Percentiles rank a stretch among this genome's conserved stretches.
These are phyloP conservation scores for Trichosporon coremiiforme DNA, from an alignment of 1,284 basidiomycete genomes.

Conservation along the genomic window DNA sequence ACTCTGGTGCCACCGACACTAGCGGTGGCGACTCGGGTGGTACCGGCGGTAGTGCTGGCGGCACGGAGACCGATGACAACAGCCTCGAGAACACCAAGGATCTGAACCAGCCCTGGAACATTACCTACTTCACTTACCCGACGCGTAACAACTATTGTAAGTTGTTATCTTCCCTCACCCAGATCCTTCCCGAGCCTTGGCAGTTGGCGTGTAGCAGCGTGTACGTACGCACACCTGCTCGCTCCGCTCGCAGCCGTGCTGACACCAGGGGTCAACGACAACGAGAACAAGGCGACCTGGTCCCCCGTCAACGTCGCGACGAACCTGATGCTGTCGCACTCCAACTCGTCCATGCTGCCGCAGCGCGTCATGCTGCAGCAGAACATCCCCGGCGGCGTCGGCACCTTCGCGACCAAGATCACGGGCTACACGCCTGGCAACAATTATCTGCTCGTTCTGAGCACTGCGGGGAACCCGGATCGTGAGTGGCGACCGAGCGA, in stretches of 20 bases:
- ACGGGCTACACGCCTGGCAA: slow-evolving; percentile 21
- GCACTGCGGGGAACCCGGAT: slow-evolving; percentile 21
- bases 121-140: slow-evolving; percentile 22
- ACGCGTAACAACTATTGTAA: slow-evolving; percentile 28
- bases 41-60: neutral
- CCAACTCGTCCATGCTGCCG: slow-evolving; percentile 7
- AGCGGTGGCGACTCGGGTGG: neutral
- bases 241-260: neutral
- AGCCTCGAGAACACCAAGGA: neutral
- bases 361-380: slow-evolving; percentile 22
- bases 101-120: slow-evolving; percentile 19
- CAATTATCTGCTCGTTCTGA: slow-evolving; percentile 25
- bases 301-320: slow-evolving; percentile 23
- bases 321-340: slow-evolving; percentile 27
- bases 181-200: no score
- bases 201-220: no score
- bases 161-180: neutral
- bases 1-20: neutral
- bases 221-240: no score
- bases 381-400: slow-evolving; percentile 26
- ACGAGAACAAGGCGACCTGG: slow-evolving; percentile 28
- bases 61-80: neutral
- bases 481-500: slow-evolving; percentile 13
- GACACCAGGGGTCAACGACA: slow-evolving; percentile 31
- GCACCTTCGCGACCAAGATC: slow-evolving; percentile 20